Base-by-base conservation (phyloP, 2,329 filamentous ascomycete species). In the Aspergillus thermomutatus region DNA sequence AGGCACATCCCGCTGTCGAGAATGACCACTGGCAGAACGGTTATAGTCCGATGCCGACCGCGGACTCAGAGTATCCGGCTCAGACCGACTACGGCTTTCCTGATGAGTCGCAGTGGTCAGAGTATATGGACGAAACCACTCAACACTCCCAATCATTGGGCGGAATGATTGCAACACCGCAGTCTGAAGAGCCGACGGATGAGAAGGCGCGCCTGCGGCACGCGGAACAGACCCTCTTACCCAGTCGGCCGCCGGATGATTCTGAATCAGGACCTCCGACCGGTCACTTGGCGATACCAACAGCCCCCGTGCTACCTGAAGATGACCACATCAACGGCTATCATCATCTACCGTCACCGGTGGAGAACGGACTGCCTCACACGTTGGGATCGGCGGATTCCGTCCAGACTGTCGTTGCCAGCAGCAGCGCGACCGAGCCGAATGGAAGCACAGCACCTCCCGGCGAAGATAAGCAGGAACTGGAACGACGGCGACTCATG, bases 121-220 rank as follows among this genome's bases (percentile, higher is more conserved):
- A 73, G 46, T 66, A 73, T 46, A 57, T 66, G 0, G 69, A 68
- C 9, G 62, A 68, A 9, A 63, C 64, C 34, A 49, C 59, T 10
- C 66, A 67, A 47, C 58, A 63, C 10, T 67, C 65, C 47, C 65
- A 64, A 26, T 60, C 64, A 1, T 56, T 62, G 3, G 66, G 63
- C 17, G 61, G 64, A 9, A 65, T 67, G 58, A 47, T 70, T 17
- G 64, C 69, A 67, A 79, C 61, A 75, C 83, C 51, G 72, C 80
- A 54, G 81, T 83, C 64, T 70, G 86, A 91, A 54, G 83, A 83
- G 58, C 81, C 78, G 4, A 76, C 92, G 31, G 86, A 88, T 11
- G 94, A 97, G 61, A 97, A 97, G 73, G 88, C 95, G 58, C 86
- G 87, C 50, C 76, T 94, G 57, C 84, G 87, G 49, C 84, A 85